These are phyloP conservation scores for Tolypocladium cylindrosporum DNA, from an alignment of 2,329 filamentous ascomycete species.

Conservation along the genomic window DNA sequence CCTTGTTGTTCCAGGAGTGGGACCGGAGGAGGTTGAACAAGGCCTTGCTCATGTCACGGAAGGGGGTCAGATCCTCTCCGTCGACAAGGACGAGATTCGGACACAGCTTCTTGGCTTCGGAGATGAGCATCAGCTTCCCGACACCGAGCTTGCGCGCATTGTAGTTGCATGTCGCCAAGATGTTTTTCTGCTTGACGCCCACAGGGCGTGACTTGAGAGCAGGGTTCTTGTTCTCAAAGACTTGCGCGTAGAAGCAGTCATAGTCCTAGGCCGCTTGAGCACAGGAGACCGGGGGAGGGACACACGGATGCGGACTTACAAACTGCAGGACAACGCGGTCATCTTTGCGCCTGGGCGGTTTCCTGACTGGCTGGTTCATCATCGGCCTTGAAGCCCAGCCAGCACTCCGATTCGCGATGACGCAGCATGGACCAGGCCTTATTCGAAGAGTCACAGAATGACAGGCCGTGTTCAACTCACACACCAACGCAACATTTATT, in stretches of 20 bases:
- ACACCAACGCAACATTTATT: background rate
- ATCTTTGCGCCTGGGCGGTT: conserved; percentile 40
- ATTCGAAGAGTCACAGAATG: too few species aligned
- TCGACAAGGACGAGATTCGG: conserved; percentile 79
- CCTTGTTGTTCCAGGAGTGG: conserved; percentile 68
- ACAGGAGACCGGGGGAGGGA: background rate
- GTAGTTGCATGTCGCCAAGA: conserved; percentile 90
- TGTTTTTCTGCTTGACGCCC: conserved; percentile 87
- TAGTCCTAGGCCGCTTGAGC: conserved; percentile 45
- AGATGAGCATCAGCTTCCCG: conserved; percentile 76
- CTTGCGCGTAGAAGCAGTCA: conserved; percentile 91
- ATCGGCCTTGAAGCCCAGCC: background rate
- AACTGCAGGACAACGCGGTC: conserved; percentile 71
- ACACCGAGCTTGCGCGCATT: conserved; percentile 66
- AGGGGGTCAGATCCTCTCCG: conserved; percentile 77
- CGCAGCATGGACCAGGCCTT: background rate
- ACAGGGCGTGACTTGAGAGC: conserved; percentile 62
- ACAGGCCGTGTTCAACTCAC: background rate
- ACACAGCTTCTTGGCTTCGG: conserved; percentile 68
- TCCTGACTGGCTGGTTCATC: conserved; percentile 8
- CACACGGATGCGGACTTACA: conserved; percentile 36
- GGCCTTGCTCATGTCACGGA: conserved; percentile 76
- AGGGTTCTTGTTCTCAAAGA: conserved; percentile 74
- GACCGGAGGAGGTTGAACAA: conserved; percentile 63
- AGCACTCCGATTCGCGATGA: background rate